phyloP scores from a whole-genome alignment of 768 basidiomycete species.

The Russula earlei region DNA sequence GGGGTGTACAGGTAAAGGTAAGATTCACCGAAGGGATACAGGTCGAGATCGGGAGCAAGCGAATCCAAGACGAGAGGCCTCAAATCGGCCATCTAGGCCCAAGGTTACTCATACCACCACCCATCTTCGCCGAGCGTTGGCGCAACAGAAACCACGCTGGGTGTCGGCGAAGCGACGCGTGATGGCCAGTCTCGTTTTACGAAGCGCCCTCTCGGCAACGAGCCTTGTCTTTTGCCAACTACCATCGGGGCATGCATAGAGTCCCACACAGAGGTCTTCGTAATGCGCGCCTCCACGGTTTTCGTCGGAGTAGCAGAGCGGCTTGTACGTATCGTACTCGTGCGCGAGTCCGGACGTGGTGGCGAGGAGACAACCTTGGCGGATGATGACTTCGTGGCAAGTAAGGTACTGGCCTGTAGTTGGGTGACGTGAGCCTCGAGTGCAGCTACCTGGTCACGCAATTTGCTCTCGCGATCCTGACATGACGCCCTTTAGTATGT shows the following conservation, averaged over 20 bases:
- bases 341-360: constrained; percentile 65
- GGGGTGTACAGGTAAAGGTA: neutral
- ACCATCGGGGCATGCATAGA: constrained; percentile 47
- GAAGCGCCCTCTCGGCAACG: neutral
- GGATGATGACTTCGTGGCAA: constrained; percentile 24
- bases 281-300: constrained; percentile 30
- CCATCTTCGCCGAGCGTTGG: constrained; percentile 67
- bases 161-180: constrained; percentile 57
- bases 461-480: constrained; percentile 63
- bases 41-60: neutral
- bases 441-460: constrained; percentile 54
- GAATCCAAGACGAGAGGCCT: too few relatives aligned
- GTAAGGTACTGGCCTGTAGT: constrained; percentile 50
- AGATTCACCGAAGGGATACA: neutral
- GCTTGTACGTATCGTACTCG: constrained; percentile 51
- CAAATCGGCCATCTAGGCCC: too few relatives aligned
- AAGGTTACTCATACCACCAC: constrained; percentile 77
- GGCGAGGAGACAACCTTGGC: constrained; percentile 28
- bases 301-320: constrained; percentile 45
- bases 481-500: constrained; percentile 1
- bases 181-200: constrained; percentile 20
- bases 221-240: constrained; percentile 18
- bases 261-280: constrained; percentile 57
- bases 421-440: constrained; percentile 52
- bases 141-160: constrained; percentile 62